These are phyloP conservation scores for Trametes sp. DNA, from an alignment of 1,284 basidiomycete genomes.

Conservation along the genomic window DNA sequence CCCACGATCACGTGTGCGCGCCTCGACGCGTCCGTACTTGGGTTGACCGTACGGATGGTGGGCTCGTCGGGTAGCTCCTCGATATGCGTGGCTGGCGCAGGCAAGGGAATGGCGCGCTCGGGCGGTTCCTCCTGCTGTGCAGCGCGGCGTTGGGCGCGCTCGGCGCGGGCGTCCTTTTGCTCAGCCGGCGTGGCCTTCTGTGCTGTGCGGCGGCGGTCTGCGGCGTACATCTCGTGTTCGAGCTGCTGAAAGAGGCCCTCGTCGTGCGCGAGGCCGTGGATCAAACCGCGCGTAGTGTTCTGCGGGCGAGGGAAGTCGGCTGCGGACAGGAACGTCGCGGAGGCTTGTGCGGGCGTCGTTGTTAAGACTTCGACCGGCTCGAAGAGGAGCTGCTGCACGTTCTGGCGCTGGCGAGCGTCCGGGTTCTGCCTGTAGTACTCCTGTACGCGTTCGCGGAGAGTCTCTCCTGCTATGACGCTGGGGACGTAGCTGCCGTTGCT, in stretches of 20 bases:
- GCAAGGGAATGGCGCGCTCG: background rate
- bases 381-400: slow-evolving; percentile 5
- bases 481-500: slow-evolving; percentile 11
- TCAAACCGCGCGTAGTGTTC: background rate
- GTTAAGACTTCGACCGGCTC: background rate
- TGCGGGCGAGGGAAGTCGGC: background rate
- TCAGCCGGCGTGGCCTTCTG: background rate
- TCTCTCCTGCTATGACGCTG: background rate
- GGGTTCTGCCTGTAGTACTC: slow-evolving; percentile 8
- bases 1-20: slow-evolving; percentile 3
- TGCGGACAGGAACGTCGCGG: background rate
- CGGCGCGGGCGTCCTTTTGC: background rate
- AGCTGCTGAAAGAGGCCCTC: slow-evolving; percentile 3
- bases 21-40: background rate
- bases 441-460: slow-evolving; percentile 19
- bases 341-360: background rate
- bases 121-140: slow-evolving; percentile 1
- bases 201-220: background rate
- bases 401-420: background rate
- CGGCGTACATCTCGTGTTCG: slow-evolving; percentile 9
- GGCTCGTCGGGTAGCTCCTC: slow-evolving; percentile 11
- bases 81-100: slow-evolving; percentile 1
- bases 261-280: slow-evolving; percentile 2
- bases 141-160: background rate
- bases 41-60: background rate